Evolutionary conservation across 164 flowering plant species (phyloP).

Genomic region (Pachysandra terminalis): DNA sequence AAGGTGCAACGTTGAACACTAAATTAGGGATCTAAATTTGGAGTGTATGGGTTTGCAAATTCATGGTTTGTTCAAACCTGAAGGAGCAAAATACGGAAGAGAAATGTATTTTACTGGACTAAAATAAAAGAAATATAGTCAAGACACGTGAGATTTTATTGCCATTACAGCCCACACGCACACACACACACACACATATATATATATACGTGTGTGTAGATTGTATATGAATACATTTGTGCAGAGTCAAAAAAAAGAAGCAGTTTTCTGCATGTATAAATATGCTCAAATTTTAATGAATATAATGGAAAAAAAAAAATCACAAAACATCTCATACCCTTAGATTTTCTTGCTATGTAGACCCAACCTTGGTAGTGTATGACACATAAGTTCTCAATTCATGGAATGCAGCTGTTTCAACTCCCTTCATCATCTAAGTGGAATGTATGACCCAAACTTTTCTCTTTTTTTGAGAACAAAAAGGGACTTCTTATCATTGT

Average conservation of each 20-base stretch:
- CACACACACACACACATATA: too few relatives aligned
- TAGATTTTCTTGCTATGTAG: background rate
- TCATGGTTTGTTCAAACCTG: too few relatives aligned
- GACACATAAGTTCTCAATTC: background rate
- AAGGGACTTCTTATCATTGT: too few relatives aligned
- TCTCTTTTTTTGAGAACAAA: too few relatives aligned
- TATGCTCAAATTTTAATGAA: background rate
- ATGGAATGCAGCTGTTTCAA: background rate
- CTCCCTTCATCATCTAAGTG: background rate
- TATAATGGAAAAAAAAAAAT: too few relatives aligned
- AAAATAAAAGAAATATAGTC: too few relatives aligned
- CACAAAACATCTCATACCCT: background rate
- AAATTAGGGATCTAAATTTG: background rate
- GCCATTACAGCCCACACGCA: too few relatives aligned
- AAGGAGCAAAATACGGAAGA: background rate
- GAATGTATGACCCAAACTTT: background rate
- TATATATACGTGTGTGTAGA: too few relatives aligned
- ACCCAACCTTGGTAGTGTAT: background rate
- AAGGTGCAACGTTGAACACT: background rate
- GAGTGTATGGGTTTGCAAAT: background rate
- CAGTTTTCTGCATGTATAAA: background rate
- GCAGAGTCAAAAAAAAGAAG: too few relatives aligned
- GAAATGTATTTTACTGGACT: background rate
- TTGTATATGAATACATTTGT: too few relatives aligned
- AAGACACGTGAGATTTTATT: too few relatives aligned